phyloP scores from a whole-genome alignment of 768 basidiomycete genomes.

The Tylopilus felleus region DNA sequence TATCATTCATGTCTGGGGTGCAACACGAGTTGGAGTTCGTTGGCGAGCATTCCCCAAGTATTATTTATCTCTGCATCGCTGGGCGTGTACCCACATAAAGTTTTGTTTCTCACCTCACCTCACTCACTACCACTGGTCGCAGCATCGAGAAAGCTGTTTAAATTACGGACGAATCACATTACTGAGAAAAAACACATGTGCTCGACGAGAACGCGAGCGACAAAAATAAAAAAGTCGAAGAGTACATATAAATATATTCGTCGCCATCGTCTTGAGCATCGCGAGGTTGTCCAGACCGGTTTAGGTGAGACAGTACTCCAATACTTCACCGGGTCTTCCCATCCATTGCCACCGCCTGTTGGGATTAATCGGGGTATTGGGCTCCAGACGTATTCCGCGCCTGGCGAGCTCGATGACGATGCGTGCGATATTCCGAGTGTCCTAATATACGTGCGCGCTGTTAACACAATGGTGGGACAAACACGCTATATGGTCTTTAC shows the following conservation, averaged over 20 bases:
- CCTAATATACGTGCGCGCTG: constrained; percentile 43
- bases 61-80: constrained; percentile 5
- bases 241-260: background rate
- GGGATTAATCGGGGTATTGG: constrained; percentile 69
- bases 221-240: background rate
- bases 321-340: constrained; percentile 68
- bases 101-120: background rate
- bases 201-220: background rate
- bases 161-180: constrained; percentile 1
- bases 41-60: background rate
- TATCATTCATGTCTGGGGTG: background rate
- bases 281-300: background rate
- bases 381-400: constrained; percentile 61
- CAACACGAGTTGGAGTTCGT: constrained; percentile 9
- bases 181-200: background rate
- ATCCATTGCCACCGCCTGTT: constrained; percentile 81
- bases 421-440: constrained; percentile 84
- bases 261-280: constrained; percentile 12
- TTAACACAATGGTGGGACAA: constrained; percentile 1
- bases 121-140: background rate
- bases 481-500: constrained; percentile 32
- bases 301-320: constrained; percentile 42
- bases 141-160: background rate
- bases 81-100: background rate
- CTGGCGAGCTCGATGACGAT: constrained; percentile 77